Conservation (phyloP, 2,329 filamentous ascomycete species). For the Xylaria sp. region DNA sequence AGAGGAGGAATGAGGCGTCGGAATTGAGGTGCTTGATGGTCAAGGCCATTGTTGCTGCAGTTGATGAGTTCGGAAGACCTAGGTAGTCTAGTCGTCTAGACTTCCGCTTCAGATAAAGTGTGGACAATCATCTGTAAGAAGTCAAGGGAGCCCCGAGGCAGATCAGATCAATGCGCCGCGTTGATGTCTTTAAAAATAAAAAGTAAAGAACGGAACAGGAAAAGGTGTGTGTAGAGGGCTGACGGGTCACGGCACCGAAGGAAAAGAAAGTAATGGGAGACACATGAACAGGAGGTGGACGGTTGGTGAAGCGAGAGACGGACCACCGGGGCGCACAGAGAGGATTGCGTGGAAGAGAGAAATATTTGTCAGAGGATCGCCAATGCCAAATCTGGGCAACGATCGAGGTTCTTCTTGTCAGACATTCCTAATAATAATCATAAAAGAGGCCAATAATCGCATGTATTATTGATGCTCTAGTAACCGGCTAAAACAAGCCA, state of each 20-base stretch:
- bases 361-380: slow-evolving; percentile 14
- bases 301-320: slow-evolving; percentile 10
- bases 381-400: slow-evolving; percentile 9
- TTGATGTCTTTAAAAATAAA: background rate
- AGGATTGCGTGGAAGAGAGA: background rate
- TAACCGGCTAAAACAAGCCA: background rate
- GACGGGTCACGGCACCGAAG: slow-evolving; percentile 15
- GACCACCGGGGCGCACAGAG: background rate
- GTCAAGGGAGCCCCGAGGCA: slow-evolving; percentile 1
- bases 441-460: too few relatives aligned
- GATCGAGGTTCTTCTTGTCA: slow-evolving; percentile 15
- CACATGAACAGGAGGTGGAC: background rate
- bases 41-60: slow-evolving; percentile 66
- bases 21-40: slow-evolving; percentile 66
- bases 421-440: slow-evolving; percentile 10
- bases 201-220: slow-evolving; percentile 9
- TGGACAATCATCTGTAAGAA: slow-evolving; percentile 27
- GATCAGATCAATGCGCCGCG: background rate
- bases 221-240: slow-evolving; percentile 8
- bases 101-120: slow-evolving; percentile 14
- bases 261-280: slow-evolving; percentile 7
- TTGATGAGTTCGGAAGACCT: slow-evolving; percentile 2
- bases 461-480: background rate
- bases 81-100: slow-evolving; percentile 7
- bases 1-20: slow-evolving; percentile 67